Percentiles rank a stretch among this genome's conserved stretches.
Conservation (phyloP, 192 early-diverging fungal species). For the Coemansia sp. region DNA sequence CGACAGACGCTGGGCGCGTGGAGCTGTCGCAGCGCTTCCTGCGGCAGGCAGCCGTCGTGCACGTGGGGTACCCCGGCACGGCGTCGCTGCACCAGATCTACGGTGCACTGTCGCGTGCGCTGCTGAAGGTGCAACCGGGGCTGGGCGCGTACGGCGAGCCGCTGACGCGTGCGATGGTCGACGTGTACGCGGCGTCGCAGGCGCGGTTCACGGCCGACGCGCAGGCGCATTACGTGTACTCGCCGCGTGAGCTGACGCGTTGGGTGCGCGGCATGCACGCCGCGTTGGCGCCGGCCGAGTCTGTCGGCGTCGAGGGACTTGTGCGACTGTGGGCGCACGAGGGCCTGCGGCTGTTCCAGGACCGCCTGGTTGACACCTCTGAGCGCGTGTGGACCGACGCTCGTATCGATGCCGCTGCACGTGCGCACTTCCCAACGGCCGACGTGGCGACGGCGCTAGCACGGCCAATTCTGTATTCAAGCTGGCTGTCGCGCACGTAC, state of each 20-base stretch:
- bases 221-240: slow-evolving; percentile 99
- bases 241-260: slow-evolving; percentile 97
- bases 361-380: slow-evolving; percentile 85
- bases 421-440: slow-evolving; percentile 84
- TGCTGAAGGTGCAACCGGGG: slow-evolving; percentile 89
- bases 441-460: slow-evolving; percentile 66
- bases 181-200: slow-evolving; percentile 90
- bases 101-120: slow-evolving; percentile 85
- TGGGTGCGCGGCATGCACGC: slow-evolving; percentile 99
- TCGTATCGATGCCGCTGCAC: slow-evolving; percentile 76
- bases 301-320: slow-evolving; percentile 74
- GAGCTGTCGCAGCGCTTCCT: slow-evolving; percentile 94
- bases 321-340: slow-evolving; percentile 99
- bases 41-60: slow-evolving; percentile 91
- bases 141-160: slow-evolving; percentile 88
- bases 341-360: slow-evolving; percentile 95
- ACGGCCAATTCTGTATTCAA: slow-evolving; percentile 95
- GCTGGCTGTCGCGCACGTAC: slow-evolving; percentile 96
- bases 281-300: slow-evolving; percentile 83
- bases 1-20: slow-evolving; percentile 98
- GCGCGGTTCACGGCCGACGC: slow-evolving; percentile 92
- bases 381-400: slow-evolving; percentile 93
- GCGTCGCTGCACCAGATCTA: slow-evolving; percentile 94
- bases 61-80: slow-evolving; percentile 98
- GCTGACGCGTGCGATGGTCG: slow-evolving; percentile 94